Percentiles rank a stretch among this genome's conserved stretches.
These are phyloP conservation scores for Linnemannia exigua DNA, from an alignment of 192 early-diverging fungal genomes.

Conservation along the genomic window DNA sequence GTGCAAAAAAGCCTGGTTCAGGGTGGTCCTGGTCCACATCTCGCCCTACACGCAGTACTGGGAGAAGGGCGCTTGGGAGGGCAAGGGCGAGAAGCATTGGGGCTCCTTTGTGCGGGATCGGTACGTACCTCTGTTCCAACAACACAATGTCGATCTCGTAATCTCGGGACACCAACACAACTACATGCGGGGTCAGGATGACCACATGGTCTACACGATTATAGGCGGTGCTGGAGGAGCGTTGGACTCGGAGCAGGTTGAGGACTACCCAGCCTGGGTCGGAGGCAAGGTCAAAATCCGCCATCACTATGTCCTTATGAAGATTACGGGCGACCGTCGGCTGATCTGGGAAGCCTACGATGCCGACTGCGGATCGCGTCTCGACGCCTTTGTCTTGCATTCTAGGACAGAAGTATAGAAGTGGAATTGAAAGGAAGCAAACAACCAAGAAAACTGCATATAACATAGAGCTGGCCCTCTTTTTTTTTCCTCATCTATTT, in stretches of 20 bases:
- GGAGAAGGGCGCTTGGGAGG: conserved; percentile 77
- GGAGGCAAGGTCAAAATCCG: conserved; percentile 46
- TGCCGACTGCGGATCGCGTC: conserved; percentile 51
- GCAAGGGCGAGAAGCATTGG: conserved; percentile 79
- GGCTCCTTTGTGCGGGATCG: conserved; percentile 74
- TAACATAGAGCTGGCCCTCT: conserved; percentile 5
- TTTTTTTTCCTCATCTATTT: background rate
- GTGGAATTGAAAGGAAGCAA: too few relatives aligned
- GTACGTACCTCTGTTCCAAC: conserved; percentile 76
- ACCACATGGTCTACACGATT: conserved; percentile 74
- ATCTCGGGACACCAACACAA: conserved; percentile 88
- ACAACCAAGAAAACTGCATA: background rate
- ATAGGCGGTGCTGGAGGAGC: conserved; percentile 82
- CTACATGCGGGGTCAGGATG: conserved; percentile 72
- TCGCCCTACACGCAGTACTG: conserved; percentile 85
- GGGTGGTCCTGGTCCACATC: conserved; percentile 78
- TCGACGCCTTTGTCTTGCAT: conserved; percentile 54
- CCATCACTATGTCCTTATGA: conserved; percentile 61
- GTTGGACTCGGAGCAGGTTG: conserved; percentile 72
- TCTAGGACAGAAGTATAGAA: conserved; percentile 42
- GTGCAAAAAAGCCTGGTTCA: conserved; percentile 69
- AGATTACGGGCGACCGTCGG: conserved; percentile 55
- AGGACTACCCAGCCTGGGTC: conserved; percentile 68
- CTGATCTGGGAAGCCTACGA: conserved; percentile 60
- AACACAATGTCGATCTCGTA: conserved; percentile 77